These are phyloP conservation scores for Phaeosphaeria sp. DNA, from an alignment of 2,329 filamentous ascomycete genomes.

Conservation along the genomic window DNA sequence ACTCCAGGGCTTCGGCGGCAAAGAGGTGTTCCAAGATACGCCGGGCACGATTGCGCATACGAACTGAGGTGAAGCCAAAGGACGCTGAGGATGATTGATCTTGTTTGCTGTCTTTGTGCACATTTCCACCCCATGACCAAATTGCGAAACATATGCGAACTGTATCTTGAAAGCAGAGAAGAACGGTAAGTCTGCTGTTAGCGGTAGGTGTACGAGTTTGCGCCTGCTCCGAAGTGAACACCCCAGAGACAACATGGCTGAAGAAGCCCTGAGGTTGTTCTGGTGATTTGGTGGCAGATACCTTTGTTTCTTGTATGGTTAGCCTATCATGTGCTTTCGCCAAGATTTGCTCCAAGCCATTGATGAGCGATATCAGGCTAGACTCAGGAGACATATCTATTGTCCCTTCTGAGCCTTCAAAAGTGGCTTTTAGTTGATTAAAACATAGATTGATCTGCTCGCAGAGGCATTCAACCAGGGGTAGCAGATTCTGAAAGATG, in stretches of 20 bases:
- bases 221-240: conserved; percentile 79
- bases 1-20: conserved; percentile 88
- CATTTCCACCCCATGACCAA: conserved; percentile 87
- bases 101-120: conserved; percentile 61
- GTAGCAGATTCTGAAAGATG: conserved; percentile 89
- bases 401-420: conserved; percentile 50
- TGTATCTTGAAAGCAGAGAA: conserved; percentile 96
- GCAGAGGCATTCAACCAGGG: conserved; percentile 88
- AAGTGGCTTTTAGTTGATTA: conserved; percentile 70
- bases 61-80: conserved; percentile 87
- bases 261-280: conserved; percentile 89
- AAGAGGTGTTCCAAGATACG: conserved; percentile 92
- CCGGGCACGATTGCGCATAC: conserved; percentile 87
- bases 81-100: conserved; percentile 77
- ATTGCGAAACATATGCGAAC: conserved; percentile 91
- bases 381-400: conserved; percentile 64
- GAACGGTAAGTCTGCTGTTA: conserved; percentile 89
- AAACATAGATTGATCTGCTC: conserved; percentile 77
- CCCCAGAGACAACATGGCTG: conserved; percentile 90
- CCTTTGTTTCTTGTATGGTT: conserved; percentile 74
- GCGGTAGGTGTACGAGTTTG: conserved; percentile 84
- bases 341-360: conserved; percentile 88
- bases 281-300: conserved; percentile 74
- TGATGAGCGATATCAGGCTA: conserved; percentile 83
- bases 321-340: conserved; percentile 86